A percentile compares a stretch with the other conserved stretches of the same genome.
Conservation (phyloP, 2,329 filamentous ascomycete species). For the Sporothrix brunneoviolacea region DNA sequence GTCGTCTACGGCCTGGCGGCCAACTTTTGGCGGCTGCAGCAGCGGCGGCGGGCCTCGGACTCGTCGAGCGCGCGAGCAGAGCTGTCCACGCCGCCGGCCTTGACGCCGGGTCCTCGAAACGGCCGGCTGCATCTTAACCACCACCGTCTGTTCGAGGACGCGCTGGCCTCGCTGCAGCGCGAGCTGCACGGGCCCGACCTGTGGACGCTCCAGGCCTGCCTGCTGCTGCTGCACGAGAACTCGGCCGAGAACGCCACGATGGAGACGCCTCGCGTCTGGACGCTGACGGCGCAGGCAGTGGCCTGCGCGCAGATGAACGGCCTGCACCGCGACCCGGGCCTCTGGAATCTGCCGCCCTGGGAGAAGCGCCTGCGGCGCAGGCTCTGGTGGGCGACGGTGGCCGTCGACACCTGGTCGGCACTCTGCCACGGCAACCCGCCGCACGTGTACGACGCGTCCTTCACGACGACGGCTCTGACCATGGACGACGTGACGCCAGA, state of each 20-base stretch:
- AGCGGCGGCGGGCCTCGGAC: no score
- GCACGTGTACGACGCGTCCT: slow-evolving; percentile 35
- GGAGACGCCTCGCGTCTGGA: slow-evolving; percentile 40
- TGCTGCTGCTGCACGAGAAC: slow-evolving; percentile 39
- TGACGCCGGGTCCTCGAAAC: no score
- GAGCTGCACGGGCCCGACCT: slow-evolving; percentile 42
- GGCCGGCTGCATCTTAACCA: no score
- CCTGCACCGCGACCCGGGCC: slow-evolving; percentile 35
- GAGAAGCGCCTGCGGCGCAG: slow-evolving; percentile 38
- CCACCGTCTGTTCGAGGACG: slow-evolving; percentile 35
- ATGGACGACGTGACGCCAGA: slow-evolving; percentile 38
- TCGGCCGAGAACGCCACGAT: slow-evolving; percentile 39
- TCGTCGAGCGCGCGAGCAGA: no score
- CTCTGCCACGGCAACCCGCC: slow-evolving; percentile 41
- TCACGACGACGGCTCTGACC: slow-evolving; percentile 31
- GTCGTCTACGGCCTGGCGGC: slow-evolving; percentile 39
- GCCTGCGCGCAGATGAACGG: slow-evolving; percentile 40
- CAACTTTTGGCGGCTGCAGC: slow-evolving; percentile 40
- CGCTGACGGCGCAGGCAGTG: slow-evolving; percentile 35
- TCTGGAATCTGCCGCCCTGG: slow-evolving; percentile 36
- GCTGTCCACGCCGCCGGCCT: no score
- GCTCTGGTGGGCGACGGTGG: slow-evolving; percentile 40
- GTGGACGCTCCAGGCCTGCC: slow-evolving; percentile 39
- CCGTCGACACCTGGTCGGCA: slow-evolving; percentile 39
- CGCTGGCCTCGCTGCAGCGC: slow-evolving; percentile 35